A percentile compares a stretch with the other conserved stretches of the same genome.
Evolutionary conservation across 352 stramenopile species (phyloP).

Genomic region (Albugo laibachii): DNA sequence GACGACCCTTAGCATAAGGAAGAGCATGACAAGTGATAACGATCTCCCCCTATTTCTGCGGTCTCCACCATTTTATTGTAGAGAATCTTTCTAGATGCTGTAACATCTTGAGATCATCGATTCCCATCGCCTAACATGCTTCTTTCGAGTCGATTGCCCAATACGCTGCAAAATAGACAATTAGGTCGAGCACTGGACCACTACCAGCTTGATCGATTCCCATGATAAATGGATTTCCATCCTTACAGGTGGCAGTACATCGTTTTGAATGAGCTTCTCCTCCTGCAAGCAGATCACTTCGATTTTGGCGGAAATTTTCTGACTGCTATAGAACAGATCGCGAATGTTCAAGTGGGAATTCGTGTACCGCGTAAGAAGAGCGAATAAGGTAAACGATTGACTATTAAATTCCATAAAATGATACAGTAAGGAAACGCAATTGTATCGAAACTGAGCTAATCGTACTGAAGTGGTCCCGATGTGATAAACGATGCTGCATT

Average conservation of each 20-base stretch:
- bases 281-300: constrained; percentile 21
- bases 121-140: constrained; percentile 68
- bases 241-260: constrained; percentile 30
- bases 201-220: constrained; percentile 91
- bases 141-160: constrained; percentile 59
- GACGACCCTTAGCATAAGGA: constrained; percentile 4
- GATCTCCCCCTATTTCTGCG: constrained; percentile 25
- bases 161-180: constrained; percentile 88
- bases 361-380: too few species aligned
- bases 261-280: constrained; percentile 31
- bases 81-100: constrained; percentile 67
- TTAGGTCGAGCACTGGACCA: constrained; percentile 86
- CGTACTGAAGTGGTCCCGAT: too few species aligned
- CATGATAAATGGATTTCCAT: constrained; percentile 66
- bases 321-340: too few species aligned
- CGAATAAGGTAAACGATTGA: too few species aligned
- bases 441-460: too few species aligned
- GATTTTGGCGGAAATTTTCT: too few species aligned
- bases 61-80: constrained; percentile 81
- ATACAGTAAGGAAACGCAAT: too few species aligned
- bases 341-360: too few species aligned
- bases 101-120: constrained; percentile 91
- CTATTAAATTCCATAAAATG: too few species aligned
- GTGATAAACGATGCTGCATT: too few species aligned
- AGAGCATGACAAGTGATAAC: background rate